phyloP scores from a whole-genome alignment of 2,329 filamentous ascomycete genomes.

The Harringtonia lauricola region DNA sequence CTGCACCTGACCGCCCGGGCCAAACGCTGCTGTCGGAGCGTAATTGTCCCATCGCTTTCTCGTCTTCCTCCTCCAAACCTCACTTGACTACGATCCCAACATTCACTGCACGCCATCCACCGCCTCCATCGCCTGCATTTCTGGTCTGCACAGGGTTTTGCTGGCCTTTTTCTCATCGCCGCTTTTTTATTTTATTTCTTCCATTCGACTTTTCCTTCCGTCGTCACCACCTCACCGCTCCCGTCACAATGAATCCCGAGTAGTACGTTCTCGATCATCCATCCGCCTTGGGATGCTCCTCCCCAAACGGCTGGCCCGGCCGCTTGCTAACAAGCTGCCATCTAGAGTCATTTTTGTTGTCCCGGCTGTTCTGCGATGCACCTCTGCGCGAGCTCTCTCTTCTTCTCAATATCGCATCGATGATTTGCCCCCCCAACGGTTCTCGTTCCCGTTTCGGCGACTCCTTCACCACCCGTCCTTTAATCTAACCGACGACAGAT shows the following conservation, averaged over 20 bases:
- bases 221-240: constrained; percentile 8
- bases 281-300: neutral
- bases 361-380: neutral
- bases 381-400: neutral
- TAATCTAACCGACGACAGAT: constrained; percentile 53
- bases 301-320: neutral
- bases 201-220: neutral
- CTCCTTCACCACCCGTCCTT: constrained; percentile 1
- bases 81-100: too few species aligned
- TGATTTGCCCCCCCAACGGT: too few species aligned
- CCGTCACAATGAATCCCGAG: constrained; percentile 77
- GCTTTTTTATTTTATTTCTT: constrained; percentile 1
- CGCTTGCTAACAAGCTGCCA: neutral
- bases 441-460: too few species aligned
- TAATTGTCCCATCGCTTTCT: too few species aligned
- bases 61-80: too few species aligned
- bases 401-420: neutral
- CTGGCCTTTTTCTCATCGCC: too few species aligned
- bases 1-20: too few species aligned
- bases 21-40: too few species aligned
- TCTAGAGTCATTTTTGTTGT: neutral
- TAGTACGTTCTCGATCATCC: constrained; percentile 42
- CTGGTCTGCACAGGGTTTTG: too few species aligned
- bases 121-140: too few species aligned
- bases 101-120: too few species aligned